A percentile compares a stretch with the other conserved stretches of the same genome.
Evolutionary conservation across 768 basidiomycete genomes (phyloP).

Genomic region (Boletales sp.): DNA sequence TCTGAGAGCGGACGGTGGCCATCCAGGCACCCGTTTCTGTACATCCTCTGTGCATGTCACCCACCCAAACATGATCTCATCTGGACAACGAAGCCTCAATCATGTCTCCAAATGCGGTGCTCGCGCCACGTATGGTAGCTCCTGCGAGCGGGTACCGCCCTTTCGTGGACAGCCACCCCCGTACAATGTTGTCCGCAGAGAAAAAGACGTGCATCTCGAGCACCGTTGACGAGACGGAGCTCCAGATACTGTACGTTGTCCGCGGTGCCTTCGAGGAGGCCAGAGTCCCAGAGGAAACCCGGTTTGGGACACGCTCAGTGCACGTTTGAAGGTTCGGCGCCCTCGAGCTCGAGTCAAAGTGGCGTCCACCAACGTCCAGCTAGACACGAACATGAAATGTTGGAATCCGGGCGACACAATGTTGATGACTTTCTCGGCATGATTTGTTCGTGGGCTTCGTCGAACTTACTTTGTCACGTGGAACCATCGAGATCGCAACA

Average conservation of each 20-base stretch:
- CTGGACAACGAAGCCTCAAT: background rate
- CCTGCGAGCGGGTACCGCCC: slow-evolving; percentile 46
- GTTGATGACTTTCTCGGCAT: too few species aligned
- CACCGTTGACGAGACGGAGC: slow-evolving; percentile 24
- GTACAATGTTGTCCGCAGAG: slow-evolving; percentile 30
- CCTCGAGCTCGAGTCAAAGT: background rate
- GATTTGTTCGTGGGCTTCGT: too few species aligned
- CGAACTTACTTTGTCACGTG: too few species aligned
- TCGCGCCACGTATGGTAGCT: slow-evolving; percentile 28
- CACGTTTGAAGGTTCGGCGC: slow-evolving; percentile 28
- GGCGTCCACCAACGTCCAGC: too few species aligned
- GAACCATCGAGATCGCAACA: too few species aligned
- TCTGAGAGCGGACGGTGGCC: slow-evolving; percentile 38
- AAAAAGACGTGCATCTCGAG: slow-evolving; percentile 19
- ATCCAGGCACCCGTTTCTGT: slow-evolving; percentile 26
- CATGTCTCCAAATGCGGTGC: too few species aligned
- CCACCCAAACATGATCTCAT: too few species aligned
- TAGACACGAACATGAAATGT: too few species aligned
- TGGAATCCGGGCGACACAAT: too few species aligned
- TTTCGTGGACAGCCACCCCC: slow-evolving; percentile 45
- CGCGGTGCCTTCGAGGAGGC: slow-evolving; percentile 38
- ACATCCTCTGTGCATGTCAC: slow-evolving; percentile 27
- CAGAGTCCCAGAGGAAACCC: slow-evolving; percentile 41
- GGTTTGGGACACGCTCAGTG: slow-evolving; percentile 37
- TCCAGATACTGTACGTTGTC: slow-evolving; percentile 36